Percentiles rank a stretch among this genome's conserved stretches.
Evolutionary conservation across 2,329 filamentous ascomycete genomes (phyloP).

Genomic region (Claviceps sp.): DNA sequence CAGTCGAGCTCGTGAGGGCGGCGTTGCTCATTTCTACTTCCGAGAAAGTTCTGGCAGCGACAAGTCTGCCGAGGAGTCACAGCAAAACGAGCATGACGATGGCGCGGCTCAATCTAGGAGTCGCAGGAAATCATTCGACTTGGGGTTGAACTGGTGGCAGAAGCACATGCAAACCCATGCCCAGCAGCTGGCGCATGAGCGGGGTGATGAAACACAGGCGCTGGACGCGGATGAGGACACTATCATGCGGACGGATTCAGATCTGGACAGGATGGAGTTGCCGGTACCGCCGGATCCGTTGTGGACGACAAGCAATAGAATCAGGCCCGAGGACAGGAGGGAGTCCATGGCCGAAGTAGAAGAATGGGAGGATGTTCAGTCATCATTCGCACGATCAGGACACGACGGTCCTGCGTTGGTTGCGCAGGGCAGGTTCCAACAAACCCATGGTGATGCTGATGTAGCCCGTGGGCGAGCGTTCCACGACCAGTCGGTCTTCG

Average conservation of each 20-base stretch:
- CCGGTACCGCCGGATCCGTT: conserved; percentile 25
- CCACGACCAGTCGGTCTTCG: conserved; percentile 7
- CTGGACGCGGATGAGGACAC: conserved; percentile 14
- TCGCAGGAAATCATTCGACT: conserved; percentile 47
- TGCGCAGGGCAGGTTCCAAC: background rate
- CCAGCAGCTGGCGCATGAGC: conserved; percentile 44
- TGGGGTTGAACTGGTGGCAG: conserved; percentile 59
- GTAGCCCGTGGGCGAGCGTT: background rate
- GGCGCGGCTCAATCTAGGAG: conserved; percentile 15
- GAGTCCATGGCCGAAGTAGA: conserved; percentile 15
- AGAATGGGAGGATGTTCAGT: conserved; percentile 11
- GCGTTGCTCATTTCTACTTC: conserved; percentile 58
- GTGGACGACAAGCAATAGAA: conserved; percentile 26
- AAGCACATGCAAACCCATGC: conserved; percentile 70
- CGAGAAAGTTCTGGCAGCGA: conserved; percentile 50
- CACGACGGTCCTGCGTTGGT: conserved; percentile 8
- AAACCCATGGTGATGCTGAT: background rate
- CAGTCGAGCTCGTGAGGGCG: conserved; percentile 54
- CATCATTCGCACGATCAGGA: conserved; percentile 12
- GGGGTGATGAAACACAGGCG: conserved; percentile 15
- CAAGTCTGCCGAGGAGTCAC: conserved; percentile 26
- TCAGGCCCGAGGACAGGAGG: conserved; percentile 13
- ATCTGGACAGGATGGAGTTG: conserved; percentile 30
- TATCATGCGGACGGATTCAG: conserved; percentile 25
- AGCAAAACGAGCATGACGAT: conserved; percentile 14